These are phyloP conservation scores for Hanseniaspora gamundiae DNA, from an alignment of 1,139 yeast genomes.

Conservation along the genomic window DNA sequence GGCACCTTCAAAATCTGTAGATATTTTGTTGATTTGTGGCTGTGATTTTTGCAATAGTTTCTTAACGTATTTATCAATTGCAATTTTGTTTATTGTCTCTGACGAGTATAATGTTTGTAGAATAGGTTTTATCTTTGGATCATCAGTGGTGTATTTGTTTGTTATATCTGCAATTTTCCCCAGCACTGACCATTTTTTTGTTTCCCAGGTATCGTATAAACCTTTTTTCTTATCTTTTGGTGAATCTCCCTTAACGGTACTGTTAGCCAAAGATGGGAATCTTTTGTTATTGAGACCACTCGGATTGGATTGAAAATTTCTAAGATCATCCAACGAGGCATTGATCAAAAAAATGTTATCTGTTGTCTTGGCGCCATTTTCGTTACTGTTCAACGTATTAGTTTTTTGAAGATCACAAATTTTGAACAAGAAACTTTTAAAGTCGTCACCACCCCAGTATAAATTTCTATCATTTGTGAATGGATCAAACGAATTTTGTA, in stretches of 20 bases:
- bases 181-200: slow-evolving; percentile 76
- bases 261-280: slow-evolving; percentile 4
- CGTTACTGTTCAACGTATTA: slow-evolving; percentile 7
- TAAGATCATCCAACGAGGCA: slow-evolving; percentile 66
- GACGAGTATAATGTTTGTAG: slow-evolving; percentile 1
- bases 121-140: background rate
- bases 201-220: slow-evolving; percentile 33
- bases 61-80: slow-evolving; percentile 30
- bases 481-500: slow-evolving; percentile 53
- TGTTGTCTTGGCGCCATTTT: slow-evolving; percentile 49
- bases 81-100: background rate
- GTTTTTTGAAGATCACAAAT: slow-evolving; percentile 1
- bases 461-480: slow-evolving; percentile 46
- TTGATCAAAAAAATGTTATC: slow-evolving; percentile 56
- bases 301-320: slow-evolving; percentile 54
- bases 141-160: slow-evolving; percentile 27
- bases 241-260: slow-evolving; percentile 8
- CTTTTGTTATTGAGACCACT: slow-evolving; percentile 10
- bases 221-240: slow-evolving; percentile 8
- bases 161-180: slow-evolving; percentile 80
- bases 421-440: slow-evolving; percentile 28
- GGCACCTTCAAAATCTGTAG: slow-evolving; percentile 89
- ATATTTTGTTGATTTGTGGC: slow-evolving; percentile 69
- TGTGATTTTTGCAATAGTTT: slow-evolving; percentile 41
- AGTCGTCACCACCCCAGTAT: slow-evolving; percentile 88